phyloP scores from a whole-genome alignment of 116 monocot genomes.

The Posidonia oceanica region DNA sequence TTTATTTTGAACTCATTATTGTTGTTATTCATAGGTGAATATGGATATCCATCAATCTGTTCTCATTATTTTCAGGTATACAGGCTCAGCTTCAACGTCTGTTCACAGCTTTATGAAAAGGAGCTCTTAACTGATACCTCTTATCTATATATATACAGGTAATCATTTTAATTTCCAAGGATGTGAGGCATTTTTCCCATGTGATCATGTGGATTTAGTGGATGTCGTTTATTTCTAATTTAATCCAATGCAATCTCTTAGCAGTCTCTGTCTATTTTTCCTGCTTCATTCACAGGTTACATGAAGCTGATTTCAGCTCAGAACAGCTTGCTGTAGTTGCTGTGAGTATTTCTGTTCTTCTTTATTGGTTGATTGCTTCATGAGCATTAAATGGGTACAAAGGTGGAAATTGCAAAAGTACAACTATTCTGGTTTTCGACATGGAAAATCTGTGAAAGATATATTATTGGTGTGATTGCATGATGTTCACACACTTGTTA shows the following conservation, averaged over 20 bases:
- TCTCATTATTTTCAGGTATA: slow-evolving; percentile 41
- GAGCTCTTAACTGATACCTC: slow-evolving; percentile 77
- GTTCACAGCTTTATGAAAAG: slow-evolving; percentile 87
- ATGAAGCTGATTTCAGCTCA: slow-evolving; percentile 54
- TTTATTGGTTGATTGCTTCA: neutral
- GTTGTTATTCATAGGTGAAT: too few species aligned
- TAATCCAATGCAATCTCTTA: neutral
- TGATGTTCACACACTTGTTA: too few species aligned
- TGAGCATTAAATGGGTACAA: too few species aligned
- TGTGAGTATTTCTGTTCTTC: slow-evolving; percentile 25
- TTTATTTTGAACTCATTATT: too few species aligned
- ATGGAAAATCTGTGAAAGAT: too few species aligned
- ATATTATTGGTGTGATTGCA: too few species aligned
- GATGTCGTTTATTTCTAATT: neutral
- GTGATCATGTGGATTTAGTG: neutral
- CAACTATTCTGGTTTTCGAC: too few species aligned
- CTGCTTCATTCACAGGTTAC: slow-evolving; percentile 32
- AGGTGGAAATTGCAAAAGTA: too few species aligned
- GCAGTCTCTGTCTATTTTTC: neutral
- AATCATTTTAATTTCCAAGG: neutral
- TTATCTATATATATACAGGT: slow-evolving; percentile 75
- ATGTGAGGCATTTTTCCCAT: neutral
- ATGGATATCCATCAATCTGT: neutral
- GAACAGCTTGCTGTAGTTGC: slow-evolving; percentile 61
- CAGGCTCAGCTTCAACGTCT: slow-evolving; percentile 59